These are phyloP conservation scores for Myriangium duriaei DNA, from an alignment of 2,329 filamentous ascomycete species.

Conservation along the genomic window DNA sequence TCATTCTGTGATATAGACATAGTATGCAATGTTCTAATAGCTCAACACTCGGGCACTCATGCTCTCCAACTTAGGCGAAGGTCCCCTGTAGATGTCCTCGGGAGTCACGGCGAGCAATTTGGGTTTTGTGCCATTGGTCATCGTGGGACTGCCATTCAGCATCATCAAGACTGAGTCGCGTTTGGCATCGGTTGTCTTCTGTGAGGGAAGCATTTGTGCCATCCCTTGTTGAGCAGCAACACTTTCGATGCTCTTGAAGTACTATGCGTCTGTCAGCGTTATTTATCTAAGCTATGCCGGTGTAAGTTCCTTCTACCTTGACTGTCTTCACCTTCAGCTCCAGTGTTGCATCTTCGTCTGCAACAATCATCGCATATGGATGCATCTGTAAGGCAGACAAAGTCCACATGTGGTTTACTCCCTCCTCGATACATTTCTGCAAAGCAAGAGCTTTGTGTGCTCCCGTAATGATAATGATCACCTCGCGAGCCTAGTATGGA, in stretches of 20 bases:
- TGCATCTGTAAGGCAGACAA: slow-evolving; percentile 70
- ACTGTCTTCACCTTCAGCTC: slow-evolving; percentile 35
- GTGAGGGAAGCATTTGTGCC: slow-evolving; percentile 29
- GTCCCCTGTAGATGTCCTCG: background rate
- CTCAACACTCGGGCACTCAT: background rate
- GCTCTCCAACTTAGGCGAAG: background rate
- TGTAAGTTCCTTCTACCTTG: no score
- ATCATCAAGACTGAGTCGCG: slow-evolving; percentile 21
- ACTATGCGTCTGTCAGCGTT: no score
- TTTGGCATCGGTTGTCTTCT: slow-evolving; percentile 20
- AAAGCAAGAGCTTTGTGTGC: slow-evolving; percentile 70
- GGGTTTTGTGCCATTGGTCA: background rate
- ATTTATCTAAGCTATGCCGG: no score
- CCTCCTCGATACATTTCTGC: slow-evolving; percentile 68
- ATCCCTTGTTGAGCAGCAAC: slow-evolving; percentile 34
- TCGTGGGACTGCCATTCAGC: background rate
- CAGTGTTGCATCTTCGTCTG: slow-evolving; percentile 57
- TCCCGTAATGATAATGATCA: slow-evolving; percentile 71
- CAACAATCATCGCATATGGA: slow-evolving; percentile 68
- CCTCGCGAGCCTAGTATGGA: slow-evolving; percentile 62
- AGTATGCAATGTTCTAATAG: no score
- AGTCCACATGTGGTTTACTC: slow-evolving; percentile 86
- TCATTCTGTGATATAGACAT: no score
- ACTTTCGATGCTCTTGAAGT: slow-evolving; percentile 39
- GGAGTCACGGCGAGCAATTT: slow-evolving; percentile 5